Evolutionary conservation across 2,329 filamentous ascomycete genomes (phyloP).

Genomic region (Aspergillus latus): DNA sequence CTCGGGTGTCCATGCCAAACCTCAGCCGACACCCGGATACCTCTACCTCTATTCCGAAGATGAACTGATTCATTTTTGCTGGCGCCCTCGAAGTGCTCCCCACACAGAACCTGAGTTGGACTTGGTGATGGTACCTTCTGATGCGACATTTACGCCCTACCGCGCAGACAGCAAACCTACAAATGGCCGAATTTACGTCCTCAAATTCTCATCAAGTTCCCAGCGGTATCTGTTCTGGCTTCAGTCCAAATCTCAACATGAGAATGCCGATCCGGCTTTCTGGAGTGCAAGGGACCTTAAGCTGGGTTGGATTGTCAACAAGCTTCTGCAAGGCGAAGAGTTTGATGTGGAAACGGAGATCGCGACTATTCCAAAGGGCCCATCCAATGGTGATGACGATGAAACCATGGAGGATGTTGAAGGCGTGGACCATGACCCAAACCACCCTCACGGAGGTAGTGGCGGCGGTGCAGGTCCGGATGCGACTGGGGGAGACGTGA

Average conservation of each 20-base stretch:
- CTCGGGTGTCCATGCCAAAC: constrained; percentile 69
- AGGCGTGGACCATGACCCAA: constrained; percentile 58
- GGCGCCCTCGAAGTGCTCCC: constrained; percentile 75
- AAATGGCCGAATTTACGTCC: constrained; percentile 85
- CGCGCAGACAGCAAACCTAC: constrained; percentile 63
- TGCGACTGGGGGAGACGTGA: constrained; percentile 86
- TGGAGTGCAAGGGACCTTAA: constrained; percentile 84
- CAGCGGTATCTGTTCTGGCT: constrained; percentile 94
- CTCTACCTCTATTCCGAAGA: constrained; percentile 92
- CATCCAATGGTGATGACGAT: constrained; percentile 60
- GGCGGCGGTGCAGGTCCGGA: constrained; percentile 80
- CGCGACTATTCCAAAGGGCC: constrained; percentile 56
- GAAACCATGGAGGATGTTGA: constrained; percentile 79
- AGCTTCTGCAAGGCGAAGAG: constrained; percentile 82
- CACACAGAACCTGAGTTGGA: constrained; percentile 77
- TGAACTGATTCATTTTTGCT: constrained; percentile 96
- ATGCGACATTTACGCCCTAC: constrained; percentile 85
- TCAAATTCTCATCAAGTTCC: constrained; percentile 92
- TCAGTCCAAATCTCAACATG: constrained; percentile 81
- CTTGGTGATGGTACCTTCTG: constrained; percentile 87
- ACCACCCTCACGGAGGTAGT: constrained; percentile 59
- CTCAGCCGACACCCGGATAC: constrained; percentile 73
- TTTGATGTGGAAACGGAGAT: constrained; percentile 76
- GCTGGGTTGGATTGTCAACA: constrained; percentile 83
- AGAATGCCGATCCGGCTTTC: constrained; percentile 68